phyloP scores from a whole-genome alignment of 108 stramenopile genomes.

The Cyclostephanos invisitatus region DNA sequence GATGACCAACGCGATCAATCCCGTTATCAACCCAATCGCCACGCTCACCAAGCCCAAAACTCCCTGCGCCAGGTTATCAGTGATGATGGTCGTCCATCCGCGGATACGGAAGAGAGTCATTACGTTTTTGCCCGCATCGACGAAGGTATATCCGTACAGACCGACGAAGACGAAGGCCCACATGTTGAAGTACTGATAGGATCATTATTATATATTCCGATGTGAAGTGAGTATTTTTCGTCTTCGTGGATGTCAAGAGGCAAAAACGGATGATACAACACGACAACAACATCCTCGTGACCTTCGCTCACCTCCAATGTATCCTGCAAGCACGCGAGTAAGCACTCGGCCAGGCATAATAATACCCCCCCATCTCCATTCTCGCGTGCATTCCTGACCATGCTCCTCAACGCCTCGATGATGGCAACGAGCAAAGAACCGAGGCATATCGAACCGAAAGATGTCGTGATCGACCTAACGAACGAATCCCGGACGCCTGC shows the following conservation, averaged over 20 bases:
- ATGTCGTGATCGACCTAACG: conserved; percentile 63
- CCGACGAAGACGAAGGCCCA: conserved; percentile 78
- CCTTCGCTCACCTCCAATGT: conserved; percentile 42
- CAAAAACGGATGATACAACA: neutral
- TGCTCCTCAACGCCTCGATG: conserved; percentile 61
- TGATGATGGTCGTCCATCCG: conserved; percentile 83
- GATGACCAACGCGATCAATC: conserved; percentile 59
- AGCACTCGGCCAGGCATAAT: conserved; percentile 65
- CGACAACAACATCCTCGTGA: neutral
- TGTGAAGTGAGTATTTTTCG: neutral
- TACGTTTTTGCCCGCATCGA: conserved; percentile 72
- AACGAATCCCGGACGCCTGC: conserved; percentile 57
- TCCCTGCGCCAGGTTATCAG: conserved; percentile 68
- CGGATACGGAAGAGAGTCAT: conserved; percentile 56
- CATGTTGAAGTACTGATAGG: conserved; percentile 65
- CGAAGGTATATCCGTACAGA: conserved; percentile 66
- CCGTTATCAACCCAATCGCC: conserved; percentile 70
- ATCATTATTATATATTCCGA: neutral
- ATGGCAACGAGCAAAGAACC: conserved; percentile 77
- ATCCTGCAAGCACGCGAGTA: conserved; percentile 61
- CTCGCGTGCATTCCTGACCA: conserved; percentile 55
- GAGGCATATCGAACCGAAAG: conserved; percentile 77
- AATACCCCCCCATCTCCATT: conserved; percentile 51
- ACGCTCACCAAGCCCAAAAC: conserved; percentile 64
- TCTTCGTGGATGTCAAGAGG: neutral